Evolutionary conservation across 2,329 filamentous ascomycete genomes (phyloP), one percentile per base, ranked within the genome.

Genomic region (Penicillium verrucosum): DNA sequence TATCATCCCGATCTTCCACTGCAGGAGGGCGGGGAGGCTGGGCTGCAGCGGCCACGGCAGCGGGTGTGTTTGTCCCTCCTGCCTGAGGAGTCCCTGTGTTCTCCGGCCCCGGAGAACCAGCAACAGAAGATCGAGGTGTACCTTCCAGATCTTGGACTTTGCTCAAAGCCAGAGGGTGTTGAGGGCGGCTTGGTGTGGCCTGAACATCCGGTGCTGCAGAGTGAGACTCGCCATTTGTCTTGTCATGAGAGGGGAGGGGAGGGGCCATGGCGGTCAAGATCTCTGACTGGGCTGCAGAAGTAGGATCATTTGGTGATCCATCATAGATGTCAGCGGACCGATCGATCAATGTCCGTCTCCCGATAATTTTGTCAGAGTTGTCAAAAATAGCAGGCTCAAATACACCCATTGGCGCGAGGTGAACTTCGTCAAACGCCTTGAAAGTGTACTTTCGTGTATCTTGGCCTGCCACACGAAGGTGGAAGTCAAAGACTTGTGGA

Each of bases 341-440:
- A 54, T 90, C 87, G 32, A 97, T 85, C 23, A 97, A 80, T 68
- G 88, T 92, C 62, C 91, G 85, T 48, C 93, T 86, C 41, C 90
- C 88, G 21, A 82, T 79, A 11, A 97, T 82, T 78, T 99, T 99
- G 36, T 83, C 77, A 29, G 82, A 85, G 66, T 92, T 88, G 70
- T 96, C 90, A 65, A 97, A 96, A 53, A 97, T 88, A 2, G 84
- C 79, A 0, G 94, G 93, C 58, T 93, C 89, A 73, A 95, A 97
- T 67, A 92, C 89, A n/a, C 92, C 92, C 88, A 96, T 91, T 1
- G 92, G 89, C 0, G 94, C 89, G n/a, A 99, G 81, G 65, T 96
- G 90, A 23, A 95, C 89, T 73, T 97, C 94, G 65, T 99, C 94
- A 69, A 97, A 99, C 0, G 90, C 92, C 80, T 97, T 97, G 81